Conservation (phyloP, 257 asterid species). For the Ocimum tenuiflorum region DNA sequence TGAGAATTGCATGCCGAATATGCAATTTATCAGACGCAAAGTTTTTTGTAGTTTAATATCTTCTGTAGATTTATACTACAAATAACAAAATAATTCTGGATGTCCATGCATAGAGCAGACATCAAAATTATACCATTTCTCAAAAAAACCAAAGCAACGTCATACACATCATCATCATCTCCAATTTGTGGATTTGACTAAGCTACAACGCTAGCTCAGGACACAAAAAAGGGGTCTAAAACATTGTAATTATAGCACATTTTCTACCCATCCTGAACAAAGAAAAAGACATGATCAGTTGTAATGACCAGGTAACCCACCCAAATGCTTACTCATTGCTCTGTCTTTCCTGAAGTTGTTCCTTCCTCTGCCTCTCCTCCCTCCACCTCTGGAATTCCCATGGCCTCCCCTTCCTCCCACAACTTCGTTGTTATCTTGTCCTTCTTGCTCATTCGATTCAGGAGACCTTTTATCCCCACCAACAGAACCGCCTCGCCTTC, state of each 20-base stretch:
- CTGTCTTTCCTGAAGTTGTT: slow-evolving; percentile 49
- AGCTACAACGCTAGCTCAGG: background rate
- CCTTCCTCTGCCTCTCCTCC: slow-evolving; percentile 58
- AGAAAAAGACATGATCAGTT: slow-evolving; percentile 2
- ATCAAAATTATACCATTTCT: too few species aligned
- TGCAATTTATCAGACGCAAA: background rate
- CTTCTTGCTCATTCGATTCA: slow-evolving; percentile 24
- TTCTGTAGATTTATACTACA: background rate
- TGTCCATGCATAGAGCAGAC: too few species aligned
- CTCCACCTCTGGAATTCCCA: slow-evolving; percentile 40
- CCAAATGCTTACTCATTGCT: slow-evolving; percentile 66
- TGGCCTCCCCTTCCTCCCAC: slow-evolving; percentile 34
- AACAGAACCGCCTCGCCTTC: slow-evolving; percentile 23
- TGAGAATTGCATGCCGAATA: too few species aligned
- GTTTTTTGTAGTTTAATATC: background rate
- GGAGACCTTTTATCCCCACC: background rate
- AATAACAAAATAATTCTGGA: background rate
- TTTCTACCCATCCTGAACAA: background rate
- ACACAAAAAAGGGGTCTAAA: background rate
- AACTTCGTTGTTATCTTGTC: slow-evolving; percentile 21
- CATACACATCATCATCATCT: too few species aligned
- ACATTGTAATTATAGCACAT: background rate
- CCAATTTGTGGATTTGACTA: too few species aligned
- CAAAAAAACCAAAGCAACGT: background rate
- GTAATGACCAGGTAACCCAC: slow-evolving; percentile 54